These are phyloP conservation scores for Gracilariopsis chorda DNA, from an alignment of 23 red algal species.

Conservation along the genomic window DNA sequence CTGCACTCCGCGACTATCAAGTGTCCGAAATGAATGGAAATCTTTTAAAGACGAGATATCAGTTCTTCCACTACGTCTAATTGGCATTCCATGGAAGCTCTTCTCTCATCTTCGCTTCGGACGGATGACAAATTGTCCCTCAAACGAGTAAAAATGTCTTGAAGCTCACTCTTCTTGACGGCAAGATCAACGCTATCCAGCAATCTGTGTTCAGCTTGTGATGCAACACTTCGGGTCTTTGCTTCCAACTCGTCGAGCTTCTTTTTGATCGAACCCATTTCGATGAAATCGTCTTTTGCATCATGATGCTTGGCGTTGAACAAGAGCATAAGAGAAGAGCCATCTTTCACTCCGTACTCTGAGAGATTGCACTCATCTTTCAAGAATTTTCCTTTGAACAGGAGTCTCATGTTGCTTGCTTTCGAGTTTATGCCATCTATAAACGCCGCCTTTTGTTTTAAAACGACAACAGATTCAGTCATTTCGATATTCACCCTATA, in stretches of 20 bases:
- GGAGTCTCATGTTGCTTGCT: not conserved
- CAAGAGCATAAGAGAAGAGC: not conserved
- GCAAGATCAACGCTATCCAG: not conserved
- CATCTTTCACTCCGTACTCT: not conserved
- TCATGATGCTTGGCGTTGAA: constrained; percentile 30
- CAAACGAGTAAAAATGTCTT: not conserved
- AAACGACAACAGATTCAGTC: not conserved
- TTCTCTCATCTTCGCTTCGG: not conserved
- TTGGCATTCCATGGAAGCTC: not conserved
- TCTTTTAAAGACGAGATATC: not conserved
- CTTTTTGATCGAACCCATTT: not conserved
- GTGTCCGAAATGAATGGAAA: too few relatives aligned
- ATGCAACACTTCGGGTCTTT: not conserved
- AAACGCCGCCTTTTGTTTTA: not conserved
- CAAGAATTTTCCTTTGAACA: not conserved
- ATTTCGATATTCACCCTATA: not conserved
- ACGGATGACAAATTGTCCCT: not conserved
- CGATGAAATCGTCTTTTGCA: not conserved
- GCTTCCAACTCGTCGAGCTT: not conserved
- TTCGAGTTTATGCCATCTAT: not conserved
- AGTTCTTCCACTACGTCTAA: not conserved
- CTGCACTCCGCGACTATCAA: too few relatives aligned
- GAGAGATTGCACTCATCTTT: not conserved
- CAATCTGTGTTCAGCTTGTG: not conserved
- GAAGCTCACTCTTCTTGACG: not conserved